phyloP scores from a whole-genome alignment of 2,329 filamentous ascomycete species.

The Fusarium sp. region DNA sequence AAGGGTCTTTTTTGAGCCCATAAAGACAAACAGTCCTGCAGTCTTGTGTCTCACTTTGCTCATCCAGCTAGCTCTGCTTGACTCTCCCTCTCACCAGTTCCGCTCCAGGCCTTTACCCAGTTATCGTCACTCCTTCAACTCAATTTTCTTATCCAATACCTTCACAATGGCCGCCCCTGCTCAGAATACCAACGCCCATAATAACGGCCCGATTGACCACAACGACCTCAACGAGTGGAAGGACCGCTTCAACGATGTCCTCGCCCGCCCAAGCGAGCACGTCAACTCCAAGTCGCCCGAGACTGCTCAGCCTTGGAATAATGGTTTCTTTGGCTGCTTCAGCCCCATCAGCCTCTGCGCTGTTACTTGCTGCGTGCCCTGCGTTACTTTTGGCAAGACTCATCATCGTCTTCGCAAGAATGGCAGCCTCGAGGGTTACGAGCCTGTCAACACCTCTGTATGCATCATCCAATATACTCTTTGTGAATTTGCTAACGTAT shows the following conservation, averaged over 20 bases:
- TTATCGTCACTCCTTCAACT: slow-evolving; percentile 17
- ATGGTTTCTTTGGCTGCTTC: slow-evolving; percentile 58
- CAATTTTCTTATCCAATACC: background rate
- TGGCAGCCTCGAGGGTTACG: slow-evolving; percentile 55
- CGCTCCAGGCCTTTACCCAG: slow-evolving; percentile 7
- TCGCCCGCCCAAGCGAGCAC: slow-evolving; percentile 55
- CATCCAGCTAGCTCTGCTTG: slow-evolving; percentile 14
- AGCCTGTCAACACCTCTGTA: slow-evolving; percentile 60
- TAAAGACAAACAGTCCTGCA: slow-evolving; percentile 10
- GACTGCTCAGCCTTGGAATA: slow-evolving; percentile 53
- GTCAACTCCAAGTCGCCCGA: slow-evolving; percentile 56
- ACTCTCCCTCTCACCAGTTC: slow-evolving; percentile 1
- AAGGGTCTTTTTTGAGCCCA: background rate
- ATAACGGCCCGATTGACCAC: slow-evolving; percentile 54
- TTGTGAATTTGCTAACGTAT: background rate
- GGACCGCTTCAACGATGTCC: slow-evolving; percentile 55
- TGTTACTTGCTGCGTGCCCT: slow-evolving; percentile 59
- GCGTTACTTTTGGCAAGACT: slow-evolving; percentile 61
- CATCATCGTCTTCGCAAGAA: slow-evolving; percentile 58
- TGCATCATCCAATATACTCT: slow-evolving; percentile 17
- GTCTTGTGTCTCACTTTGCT: background rate
- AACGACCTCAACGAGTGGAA: slow-evolving; percentile 59
- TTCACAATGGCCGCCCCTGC: slow-evolving; percentile 36
- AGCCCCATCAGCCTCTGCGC: slow-evolving; percentile 57
- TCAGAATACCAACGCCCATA: slow-evolving; percentile 26